Evolutionary conservation across 2,329 filamentous ascomycete species (phyloP).

Genomic region (Paecilomyces variotii): DNA sequence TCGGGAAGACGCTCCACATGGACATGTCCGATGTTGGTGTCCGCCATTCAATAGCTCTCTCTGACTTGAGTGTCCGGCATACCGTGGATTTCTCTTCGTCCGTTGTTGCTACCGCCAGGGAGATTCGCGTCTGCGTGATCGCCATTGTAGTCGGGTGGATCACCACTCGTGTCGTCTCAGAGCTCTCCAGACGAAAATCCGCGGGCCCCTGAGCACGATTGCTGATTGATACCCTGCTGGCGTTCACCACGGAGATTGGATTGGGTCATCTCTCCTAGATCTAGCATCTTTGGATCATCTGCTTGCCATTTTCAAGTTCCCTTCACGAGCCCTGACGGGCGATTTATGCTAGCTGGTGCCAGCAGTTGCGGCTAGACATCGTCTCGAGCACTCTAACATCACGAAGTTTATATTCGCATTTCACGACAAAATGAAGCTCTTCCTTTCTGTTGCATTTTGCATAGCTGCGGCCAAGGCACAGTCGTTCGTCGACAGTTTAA

Average conservation of each 20-base stretch:
- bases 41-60: constrained; percentile 38
- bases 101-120: constrained; percentile 41
- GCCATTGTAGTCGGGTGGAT: constrained; percentile 42
- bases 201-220: constrained; percentile 10
- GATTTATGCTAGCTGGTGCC: neutral
- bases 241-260: neutral
- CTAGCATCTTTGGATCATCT: neutral
- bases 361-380: neutral
- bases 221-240: neutral
- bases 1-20: constrained; percentile 18
- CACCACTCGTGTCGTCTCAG: constrained; percentile 29
- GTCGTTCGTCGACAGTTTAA: constrained; percentile 62
- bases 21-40: constrained; percentile 36
- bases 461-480: constrained; percentile 52
- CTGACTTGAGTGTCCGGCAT: constrained; percentile 41
- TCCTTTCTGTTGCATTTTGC: constrained; percentile 35
- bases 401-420: neutral
- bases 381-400: constrained; percentile 7
- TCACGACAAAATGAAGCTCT: constrained; percentile 30
- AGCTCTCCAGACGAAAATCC: constrained; percentile 18
- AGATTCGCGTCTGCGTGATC: constrained; percentile 44
- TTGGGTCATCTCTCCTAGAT: neutral
- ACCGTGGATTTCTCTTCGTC: constrained; percentile 45
- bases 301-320: neutral
- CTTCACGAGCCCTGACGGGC: neutral